These are phyloP conservation scores for Leishmania aethiopica DNA, from an alignment of 208 protist genomes.

Conservation along the genomic window DNA sequence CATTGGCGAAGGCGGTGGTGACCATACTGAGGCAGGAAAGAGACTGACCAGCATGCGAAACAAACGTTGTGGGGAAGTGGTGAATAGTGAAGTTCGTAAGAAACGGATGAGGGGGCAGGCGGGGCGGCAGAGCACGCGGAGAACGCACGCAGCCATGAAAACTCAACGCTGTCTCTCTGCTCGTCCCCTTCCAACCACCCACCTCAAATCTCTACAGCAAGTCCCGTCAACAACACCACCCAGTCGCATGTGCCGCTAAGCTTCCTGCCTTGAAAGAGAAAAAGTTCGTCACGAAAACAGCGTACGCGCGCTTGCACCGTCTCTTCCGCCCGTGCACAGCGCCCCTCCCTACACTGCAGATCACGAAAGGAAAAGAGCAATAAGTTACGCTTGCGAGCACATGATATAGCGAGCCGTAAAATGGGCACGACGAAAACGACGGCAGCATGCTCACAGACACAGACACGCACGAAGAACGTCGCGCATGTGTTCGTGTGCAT, in stretches of 20 bases:
- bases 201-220: too few species aligned
- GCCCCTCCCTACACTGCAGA: background rate
- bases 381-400: background rate
- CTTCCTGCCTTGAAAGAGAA: background rate
- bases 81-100: background rate
- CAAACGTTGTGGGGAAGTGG: too few species aligned
- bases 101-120: background rate
- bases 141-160: background rate
- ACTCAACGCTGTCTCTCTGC: background rate
- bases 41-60: background rate
- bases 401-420: constrained; percentile 12
- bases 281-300: background rate
- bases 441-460: background rate
- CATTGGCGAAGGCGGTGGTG: background rate
- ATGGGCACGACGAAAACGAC: constrained; percentile 18
- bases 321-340: background rate
- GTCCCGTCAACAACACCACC: background rate
- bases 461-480: background rate
- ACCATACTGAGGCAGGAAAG: background rate
- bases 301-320: background rate
- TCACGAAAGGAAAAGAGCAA: background rate
- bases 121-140: background rate
- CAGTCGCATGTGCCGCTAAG: background rate
- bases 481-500: background rate
- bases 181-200: background rate